Evolutionary conservation across 352 stramenopile genomes (phyloP).

Genomic region (Elongisporangium anandrum): DNA sequence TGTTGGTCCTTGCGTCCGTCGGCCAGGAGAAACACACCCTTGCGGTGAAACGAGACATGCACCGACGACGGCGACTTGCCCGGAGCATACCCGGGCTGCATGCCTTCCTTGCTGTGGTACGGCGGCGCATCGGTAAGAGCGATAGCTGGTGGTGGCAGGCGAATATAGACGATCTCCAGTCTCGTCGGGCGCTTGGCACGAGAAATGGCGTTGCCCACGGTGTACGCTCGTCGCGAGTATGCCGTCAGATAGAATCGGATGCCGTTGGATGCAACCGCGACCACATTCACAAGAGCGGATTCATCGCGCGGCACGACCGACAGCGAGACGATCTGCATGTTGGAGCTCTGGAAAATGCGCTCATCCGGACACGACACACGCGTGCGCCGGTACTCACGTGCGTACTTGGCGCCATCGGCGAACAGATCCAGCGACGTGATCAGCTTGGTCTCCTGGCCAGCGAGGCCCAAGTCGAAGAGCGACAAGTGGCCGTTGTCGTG

Average conservation of each 20-base stretch:
- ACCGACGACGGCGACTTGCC: slow-evolving; percentile 78
- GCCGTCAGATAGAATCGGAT: slow-evolving; percentile 93
- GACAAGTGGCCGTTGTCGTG: slow-evolving; percentile 73
- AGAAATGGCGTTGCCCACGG: slow-evolving; percentile 28
- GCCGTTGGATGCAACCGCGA: slow-evolving; percentile 91
- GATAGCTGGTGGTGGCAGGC: slow-evolving; percentile 67
- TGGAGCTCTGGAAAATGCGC: slow-evolving; percentile 64
- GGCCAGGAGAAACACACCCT: slow-evolving; percentile 75
- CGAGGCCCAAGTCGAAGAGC: slow-evolving; percentile 63
- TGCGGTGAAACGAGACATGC: slow-evolving; percentile 72
- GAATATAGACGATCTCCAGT: slow-evolving; percentile 79
- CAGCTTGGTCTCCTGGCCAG: slow-evolving; percentile 52
- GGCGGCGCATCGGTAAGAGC: slow-evolving; percentile 65
- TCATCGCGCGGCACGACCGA: slow-evolving; percentile 60
- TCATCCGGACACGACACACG: slow-evolving; percentile 81
- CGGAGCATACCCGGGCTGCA: slow-evolving; percentile 75
- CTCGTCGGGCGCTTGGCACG: slow-evolving; percentile 53
- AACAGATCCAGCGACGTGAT: slow-evolving; percentile 71
- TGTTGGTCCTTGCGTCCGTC: slow-evolving; percentile 75
- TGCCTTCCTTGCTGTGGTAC: slow-evolving; percentile 84
- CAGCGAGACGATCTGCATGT: slow-evolving; percentile 69
- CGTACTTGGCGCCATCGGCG: slow-evolving; percentile 71
- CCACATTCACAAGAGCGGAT: slow-evolving; percentile 86
- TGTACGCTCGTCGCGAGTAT: slow-evolving; percentile 64
- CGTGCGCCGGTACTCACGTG: slow-evolving; percentile 75